These are phyloP conservation scores for Vitis cinerea DNA, from an alignment of 164 flowering plant genomes.

Conservation along the genomic window DNA sequence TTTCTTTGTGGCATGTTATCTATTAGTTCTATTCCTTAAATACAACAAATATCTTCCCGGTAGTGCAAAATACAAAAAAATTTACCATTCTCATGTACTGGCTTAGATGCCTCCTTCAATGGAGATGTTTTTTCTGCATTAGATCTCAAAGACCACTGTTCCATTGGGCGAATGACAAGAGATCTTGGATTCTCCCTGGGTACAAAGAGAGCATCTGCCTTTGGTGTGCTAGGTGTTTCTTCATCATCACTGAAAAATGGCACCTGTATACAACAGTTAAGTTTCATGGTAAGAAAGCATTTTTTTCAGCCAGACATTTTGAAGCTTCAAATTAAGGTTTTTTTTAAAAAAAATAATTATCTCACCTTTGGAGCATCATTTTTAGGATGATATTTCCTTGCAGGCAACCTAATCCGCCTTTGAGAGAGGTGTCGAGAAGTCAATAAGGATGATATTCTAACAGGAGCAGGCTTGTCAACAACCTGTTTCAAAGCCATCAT, in stretches of 20 bases:
- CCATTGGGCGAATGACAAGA: conserved; percentile 72
- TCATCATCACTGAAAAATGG: conserved; percentile 90
- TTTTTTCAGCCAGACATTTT: not conserved
- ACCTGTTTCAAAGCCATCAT: conserved; percentile 40
- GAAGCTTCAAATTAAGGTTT: too few species aligned
- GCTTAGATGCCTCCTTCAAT: conserved; percentile 33
- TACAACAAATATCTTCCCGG: too few species aligned
- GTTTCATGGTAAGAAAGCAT: not conserved
- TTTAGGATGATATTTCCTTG: conserved; percentile 83
- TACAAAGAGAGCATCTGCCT: conserved; percentile 92
- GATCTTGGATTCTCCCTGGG: conserved; percentile 98
- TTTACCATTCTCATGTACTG: conserved; percentile 65
- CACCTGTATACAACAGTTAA: conserved; percentile 47
- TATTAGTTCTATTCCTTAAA: too few species aligned
- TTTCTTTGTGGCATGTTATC: too few species aligned
- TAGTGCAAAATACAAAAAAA: not conserved
- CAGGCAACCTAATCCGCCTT: conserved; percentile 75
- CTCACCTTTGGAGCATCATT: conserved; percentile 73
- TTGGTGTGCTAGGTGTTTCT: conserved; percentile 81
- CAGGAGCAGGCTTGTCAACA: conserved; percentile 78
- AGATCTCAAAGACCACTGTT: conserved; percentile 57
- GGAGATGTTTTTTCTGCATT: conserved; percentile 46
- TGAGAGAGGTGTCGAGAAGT: conserved; percentile 87
- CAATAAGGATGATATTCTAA: conserved; percentile 76
- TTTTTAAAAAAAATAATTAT: not conserved